phyloP scores from a whole-genome alignment of 352 stramenopile genomes.

The Pythium biforme region DNA sequence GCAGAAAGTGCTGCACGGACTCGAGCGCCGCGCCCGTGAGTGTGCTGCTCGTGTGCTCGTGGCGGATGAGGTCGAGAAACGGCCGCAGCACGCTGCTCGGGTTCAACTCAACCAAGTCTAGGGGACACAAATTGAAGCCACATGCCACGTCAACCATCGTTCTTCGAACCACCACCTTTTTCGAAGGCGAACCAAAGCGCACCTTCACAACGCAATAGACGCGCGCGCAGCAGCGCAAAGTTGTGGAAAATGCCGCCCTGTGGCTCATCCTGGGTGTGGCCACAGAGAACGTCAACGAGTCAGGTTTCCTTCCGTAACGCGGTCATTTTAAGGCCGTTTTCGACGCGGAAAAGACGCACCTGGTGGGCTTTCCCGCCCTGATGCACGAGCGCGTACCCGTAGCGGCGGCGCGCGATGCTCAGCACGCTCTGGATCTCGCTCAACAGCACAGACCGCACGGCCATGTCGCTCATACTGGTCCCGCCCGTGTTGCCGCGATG shows the following conservation, averaged over 20 bases:
- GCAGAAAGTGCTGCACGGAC: constrained; percentile 95
- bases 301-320: too few relatives aligned
- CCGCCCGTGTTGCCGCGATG: constrained; percentile 1
- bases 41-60: constrained; percentile 89
- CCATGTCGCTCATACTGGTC: constrained; percentile 15
- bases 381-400: constrained; percentile 48
- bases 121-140: neutral
- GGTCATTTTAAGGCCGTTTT: constrained; percentile 5
- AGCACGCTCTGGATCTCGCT: constrained; percentile 75
- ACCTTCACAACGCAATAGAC: constrained; percentile 64
- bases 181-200: too few relatives aligned
- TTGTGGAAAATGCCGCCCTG: constrained; percentile 58
- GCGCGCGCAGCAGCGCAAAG: constrained; percentile 53
- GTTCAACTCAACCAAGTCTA: constrained; percentile 61
- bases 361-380: constrained; percentile 1
- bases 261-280: constrained; percentile 41
- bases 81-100: constrained; percentile 77
- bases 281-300: too few relatives aligned
- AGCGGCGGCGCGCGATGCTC: constrained; percentile 52
- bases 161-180: too few relatives aligned
- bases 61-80: constrained; percentile 94
- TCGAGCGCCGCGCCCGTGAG: constrained; percentile 93
- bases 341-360: constrained; percentile 4
- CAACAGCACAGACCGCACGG: constrained; percentile 52
- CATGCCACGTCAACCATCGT: too few relatives aligned